Conservation (phyloP, 495 filamentous ascomycete genomes). For the Pyrenula massariospora region DNA sequence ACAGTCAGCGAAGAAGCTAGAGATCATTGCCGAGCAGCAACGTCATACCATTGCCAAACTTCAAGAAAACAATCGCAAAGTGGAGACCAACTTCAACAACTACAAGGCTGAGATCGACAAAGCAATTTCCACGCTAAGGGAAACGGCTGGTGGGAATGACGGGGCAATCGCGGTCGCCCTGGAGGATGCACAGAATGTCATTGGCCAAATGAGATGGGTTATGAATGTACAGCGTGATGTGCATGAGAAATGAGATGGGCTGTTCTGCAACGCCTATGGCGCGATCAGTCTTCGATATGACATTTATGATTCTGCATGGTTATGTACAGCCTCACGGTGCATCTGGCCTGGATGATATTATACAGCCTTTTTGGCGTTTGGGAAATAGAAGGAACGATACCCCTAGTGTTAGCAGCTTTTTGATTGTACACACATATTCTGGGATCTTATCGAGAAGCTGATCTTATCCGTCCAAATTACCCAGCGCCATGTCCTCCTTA, state of each 20-base stretch:
- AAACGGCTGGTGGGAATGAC: neutral
- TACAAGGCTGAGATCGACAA: neutral
- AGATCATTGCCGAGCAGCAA: slow-evolving; percentile 1
- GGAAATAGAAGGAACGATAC: neutral
- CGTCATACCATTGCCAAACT: neutral
- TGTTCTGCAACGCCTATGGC: no score
- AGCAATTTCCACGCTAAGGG: neutral
- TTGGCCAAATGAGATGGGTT: slow-evolving; percentile 1
- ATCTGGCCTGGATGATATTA: neutral
- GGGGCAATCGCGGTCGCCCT: neutral
- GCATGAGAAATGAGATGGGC: no score
- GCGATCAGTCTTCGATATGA: no score
- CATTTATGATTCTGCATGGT: no score
- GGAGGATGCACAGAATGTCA: neutral
- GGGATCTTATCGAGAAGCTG: no score
- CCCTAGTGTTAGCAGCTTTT: neutral
- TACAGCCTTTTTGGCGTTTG: neutral
- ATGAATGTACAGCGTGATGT: neutral
- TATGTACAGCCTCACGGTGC: no score
- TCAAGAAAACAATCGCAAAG: neutral
- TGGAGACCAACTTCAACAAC: neutral
- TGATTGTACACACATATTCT: no score
- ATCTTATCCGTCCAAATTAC: no score
- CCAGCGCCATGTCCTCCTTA: no score
- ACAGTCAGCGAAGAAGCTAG: neutral